Evolutionary conservation across 2,329 filamentous ascomycete species (phyloP).

Genomic region (Sporothrix globosa): DNA sequence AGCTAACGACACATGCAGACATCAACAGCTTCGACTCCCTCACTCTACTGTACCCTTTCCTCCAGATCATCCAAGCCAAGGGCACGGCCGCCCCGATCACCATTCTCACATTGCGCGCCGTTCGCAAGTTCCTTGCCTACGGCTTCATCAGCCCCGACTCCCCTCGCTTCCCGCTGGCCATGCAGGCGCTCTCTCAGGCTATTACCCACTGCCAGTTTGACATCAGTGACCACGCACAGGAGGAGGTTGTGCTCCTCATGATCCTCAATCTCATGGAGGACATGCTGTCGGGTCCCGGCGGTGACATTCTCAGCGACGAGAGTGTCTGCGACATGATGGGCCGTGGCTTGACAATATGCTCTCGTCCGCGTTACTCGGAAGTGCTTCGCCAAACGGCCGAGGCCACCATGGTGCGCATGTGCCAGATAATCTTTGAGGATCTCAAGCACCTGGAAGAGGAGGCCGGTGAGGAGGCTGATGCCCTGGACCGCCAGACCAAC

Average conservation of each 20-base stretch:
- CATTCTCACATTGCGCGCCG: conserved; percentile 86
- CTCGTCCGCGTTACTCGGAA: conserved; percentile 87
- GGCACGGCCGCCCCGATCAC: conserved; percentile 96
- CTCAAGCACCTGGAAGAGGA: conserved; percentile 84
- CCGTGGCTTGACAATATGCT: conserved; percentile 94
- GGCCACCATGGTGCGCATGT: conserved; percentile 98
- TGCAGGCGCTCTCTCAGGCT: conserved; percentile 91
- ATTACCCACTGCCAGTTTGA: conserved; percentile 98
- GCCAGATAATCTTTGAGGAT: conserved; percentile 95
- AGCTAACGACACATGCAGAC: conserved; percentile 56
- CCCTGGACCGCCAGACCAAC: conserved; percentile 67
- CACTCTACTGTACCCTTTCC: conserved; percentile 85
- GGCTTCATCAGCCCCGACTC: conserved; percentile 83
- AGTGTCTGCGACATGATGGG: conserved; percentile 99
- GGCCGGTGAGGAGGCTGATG: conserved; percentile 66
- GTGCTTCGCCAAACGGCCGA: conserved; percentile 88
- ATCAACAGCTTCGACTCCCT: conserved; percentile 88
- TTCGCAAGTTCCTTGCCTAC: conserved; percentile 96
- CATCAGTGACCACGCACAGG: conserved; percentile 89
- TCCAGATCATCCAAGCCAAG: conserved; percentile 94
- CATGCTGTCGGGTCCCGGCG: conserved; percentile 92
- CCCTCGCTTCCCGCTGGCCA: conserved; percentile 84
- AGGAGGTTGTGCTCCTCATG: conserved; percentile 91
- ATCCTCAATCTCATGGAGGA: conserved; percentile 98
- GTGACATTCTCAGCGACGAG: conserved; percentile 92